phyloP scores from a whole-genome alignment of 2,329 filamentous ascomycete species.

The Pseudogymnoascus sp. region DNA sequence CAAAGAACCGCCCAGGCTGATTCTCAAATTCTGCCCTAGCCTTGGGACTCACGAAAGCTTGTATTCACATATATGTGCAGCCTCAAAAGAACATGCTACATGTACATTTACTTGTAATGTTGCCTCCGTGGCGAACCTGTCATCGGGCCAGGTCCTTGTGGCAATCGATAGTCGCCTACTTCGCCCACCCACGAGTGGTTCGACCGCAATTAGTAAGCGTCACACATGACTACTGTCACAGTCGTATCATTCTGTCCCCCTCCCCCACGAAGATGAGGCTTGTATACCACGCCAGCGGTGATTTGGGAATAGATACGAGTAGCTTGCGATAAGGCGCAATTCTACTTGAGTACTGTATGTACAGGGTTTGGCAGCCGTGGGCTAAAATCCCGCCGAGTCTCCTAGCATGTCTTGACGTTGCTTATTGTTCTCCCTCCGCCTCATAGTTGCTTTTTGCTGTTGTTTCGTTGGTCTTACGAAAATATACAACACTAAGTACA shows the following conservation, averaged over 20 bases:
- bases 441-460: neutral
- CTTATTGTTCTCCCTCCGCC: neutral
- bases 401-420: neutral
- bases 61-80: neutral
- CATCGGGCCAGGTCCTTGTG: neutral
- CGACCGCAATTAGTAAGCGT: neutral
- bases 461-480: neutral
- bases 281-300: neutral
- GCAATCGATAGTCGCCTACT: neutral
- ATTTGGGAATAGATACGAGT: neutral
- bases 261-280: neutral
- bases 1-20: neutral
- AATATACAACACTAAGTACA: neutral
- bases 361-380: neutral
- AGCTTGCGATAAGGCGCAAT: neutral
- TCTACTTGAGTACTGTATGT: neutral
- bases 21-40: neutral
- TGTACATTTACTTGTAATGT: neutral
- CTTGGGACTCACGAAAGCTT: neutral
- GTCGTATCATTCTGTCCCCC: neutral
- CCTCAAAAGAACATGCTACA: neutral
- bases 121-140: neutral
- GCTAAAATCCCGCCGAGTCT: neutral
- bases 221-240: neutral
- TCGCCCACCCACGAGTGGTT: neutral